Base-by-base conservation (phyloP, 2,329 filamentous ascomycete species). In the Pestalotiopsis sp. region DNA sequence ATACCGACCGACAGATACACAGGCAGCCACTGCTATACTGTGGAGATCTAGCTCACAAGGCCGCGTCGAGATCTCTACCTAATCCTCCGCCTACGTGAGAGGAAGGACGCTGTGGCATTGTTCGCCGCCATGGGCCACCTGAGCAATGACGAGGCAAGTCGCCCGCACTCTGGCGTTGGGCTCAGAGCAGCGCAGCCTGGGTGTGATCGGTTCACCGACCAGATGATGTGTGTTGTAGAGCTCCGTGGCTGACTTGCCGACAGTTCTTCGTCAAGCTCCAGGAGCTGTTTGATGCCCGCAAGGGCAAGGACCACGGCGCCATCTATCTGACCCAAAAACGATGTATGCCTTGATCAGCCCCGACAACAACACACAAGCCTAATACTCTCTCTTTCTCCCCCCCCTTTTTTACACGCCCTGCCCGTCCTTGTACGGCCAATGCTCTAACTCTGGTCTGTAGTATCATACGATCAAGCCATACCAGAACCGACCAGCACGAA, bases 261-360 rank as follows among this genome's bases (percentile, higher is more conserved):
- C 75, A 95, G 92, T 95, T 95, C 86, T 94, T 95, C 82, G 81
- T 83, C 71, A 86, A 87, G 76, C 86, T 95, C 71, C 82, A 84
- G 65, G 85, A 90, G 75, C 89, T 95, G 72, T 92, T 96, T 81
- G 85, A 88, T 70, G 80, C 85, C 71, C 87, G 87, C 70, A 91
- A 91, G 76, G 85, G 87, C 75, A 90, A 90, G 78, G 88, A 91
- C 75, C 91, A 94, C 80, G 92, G 92, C 74, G 89, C 90, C 64
- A 84, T 97, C 72, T 91, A 88, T 79, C 84, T 97, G 69, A 91
- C 88, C 65, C 93, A 97, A 77, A 95, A 95, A 79, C 87, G 92
- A 81, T 80, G 92, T 93, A 85, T 71, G 87, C 25, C 27, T 39
- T 17, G 7, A 77, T 23, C 49, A 27, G 45, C 31, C 41, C 36